Base-by-base conservation (phyloP, 306 rosid species). In the Fragaria iinumae region DNA sequence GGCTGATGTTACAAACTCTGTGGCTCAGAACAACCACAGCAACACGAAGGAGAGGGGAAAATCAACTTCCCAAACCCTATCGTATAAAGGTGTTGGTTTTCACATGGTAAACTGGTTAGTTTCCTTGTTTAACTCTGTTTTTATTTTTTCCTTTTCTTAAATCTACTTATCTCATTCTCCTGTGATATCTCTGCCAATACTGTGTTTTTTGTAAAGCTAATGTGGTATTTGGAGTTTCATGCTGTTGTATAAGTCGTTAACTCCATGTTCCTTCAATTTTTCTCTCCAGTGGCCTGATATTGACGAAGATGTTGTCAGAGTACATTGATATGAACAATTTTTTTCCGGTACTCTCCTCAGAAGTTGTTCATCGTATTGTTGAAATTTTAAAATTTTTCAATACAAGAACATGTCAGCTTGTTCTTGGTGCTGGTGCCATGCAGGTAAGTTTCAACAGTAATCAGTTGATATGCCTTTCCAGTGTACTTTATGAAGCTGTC, bases 91-190 rank as follows among this genome's bases (percentile, higher is more conserved):
- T 81, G 90, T 87, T 85, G 90, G 96, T 76, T 96, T 89, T 87
- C 99, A 87, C 88, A 91, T 93, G 99, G 99, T 96, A 52, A 96
- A 96, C 97, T 92, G 99, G 99, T 96, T 77, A 91, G 99, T 91
- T 63, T 57, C 83, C 87, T 82, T 78, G 68, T 76, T 79, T 72
- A 74, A 66, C 66, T 60, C 8, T 60, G 78, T 48, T 50, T 60
- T 73, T 2, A 29, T 27, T 16, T 63, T 60, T 50, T 72, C 43
- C 13, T 56, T 70, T 70, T 23, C 57, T 68, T 27, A n/a, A 39
- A 67, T 66, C 67, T 77, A 32, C 41, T 21, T 10, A 59, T 52
- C 16, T 55, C 20, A 25, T 45, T 76, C 45, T 74, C 50, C 17
- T 20, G 8, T 29, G 3, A 67, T 18, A 20, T 67, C 34, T 41